Evolutionary conservation across 2,329 filamentous ascomycete genomes (phyloP), one percentile per base, ranked within the genome.

Genomic region (Sclerotinia subarctica): DNA sequence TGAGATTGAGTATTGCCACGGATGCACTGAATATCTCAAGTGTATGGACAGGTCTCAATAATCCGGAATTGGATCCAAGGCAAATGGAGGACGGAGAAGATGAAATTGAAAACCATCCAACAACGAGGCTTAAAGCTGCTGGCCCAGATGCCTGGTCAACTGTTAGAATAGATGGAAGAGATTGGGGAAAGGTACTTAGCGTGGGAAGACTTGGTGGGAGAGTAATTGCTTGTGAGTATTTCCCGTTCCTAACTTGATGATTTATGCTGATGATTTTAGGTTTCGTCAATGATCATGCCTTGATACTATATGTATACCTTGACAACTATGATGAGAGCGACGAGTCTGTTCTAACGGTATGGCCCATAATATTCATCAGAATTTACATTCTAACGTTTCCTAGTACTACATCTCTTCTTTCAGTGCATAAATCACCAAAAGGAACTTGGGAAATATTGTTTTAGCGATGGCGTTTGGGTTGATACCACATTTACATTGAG

Each of bases 131-230:
- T 83, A 88, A 87, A 73, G 86, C 88, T 65, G 88, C 87, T 26
- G 92, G 91, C 19, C 91, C 93, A 19, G 88, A 93, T 70, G 88
- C 88, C 57, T 98, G 94, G 93, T 92, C 93, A 1, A 93, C 87
- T 32, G 94, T 98, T 47, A 85, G 92, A 65, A 93, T 98, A 32
- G 95, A 98, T 79, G 95, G 93, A 46, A 90, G 88, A 78, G 95
- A 99, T 78, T 98, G 95, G 94, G 93, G 93, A 44, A 88, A 87
- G 73, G 94, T 98, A n/a, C 83, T 99, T 72, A 96, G 93, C 78
- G 94, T 98, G 17, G 94, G 94, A 1, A 84, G 94, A 63, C 81
- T 98, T 42, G 94, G 95, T 73, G 94, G 93, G 0, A 85, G 93
- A 73, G 94, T 98, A 64, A 95, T 98, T 81, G 95, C 94, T 68